phyloP scores from a whole-genome alignment of 108 stramenopile species.

The Fragilariopsis cylindrus region DNA sequence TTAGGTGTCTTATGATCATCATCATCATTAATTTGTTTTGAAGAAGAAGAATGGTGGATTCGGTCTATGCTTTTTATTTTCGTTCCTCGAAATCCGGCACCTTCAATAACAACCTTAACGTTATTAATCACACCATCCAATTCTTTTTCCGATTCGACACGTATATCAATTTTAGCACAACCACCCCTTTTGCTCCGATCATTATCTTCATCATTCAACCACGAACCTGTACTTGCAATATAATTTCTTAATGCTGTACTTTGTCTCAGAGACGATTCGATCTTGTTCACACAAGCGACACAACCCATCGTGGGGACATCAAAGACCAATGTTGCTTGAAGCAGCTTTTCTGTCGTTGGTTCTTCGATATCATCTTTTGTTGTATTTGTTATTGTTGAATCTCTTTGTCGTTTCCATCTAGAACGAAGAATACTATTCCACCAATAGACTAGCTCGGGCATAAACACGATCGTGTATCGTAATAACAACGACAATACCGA shows the following conservation, averaged over 20 bases:
- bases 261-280: constrained; percentile 56
- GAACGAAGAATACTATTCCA: constrained; percentile 34
- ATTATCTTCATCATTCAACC: constrained; percentile 43
- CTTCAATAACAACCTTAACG: constrained; percentile 33
- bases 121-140: constrained; percentile 26
- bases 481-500: not conserved
- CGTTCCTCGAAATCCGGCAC: constrained; percentile 37
- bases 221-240: constrained; percentile 47
- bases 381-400: not conserved
- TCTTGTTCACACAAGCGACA: constrained; percentile 82
- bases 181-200: constrained; percentile 48
- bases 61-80: constrained; percentile 4
- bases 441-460: constrained; percentile 66
- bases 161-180: constrained; percentile 32
- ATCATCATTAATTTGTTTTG: no score
- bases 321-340: constrained; percentile 35
- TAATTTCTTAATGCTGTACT: constrained; percentile 23
- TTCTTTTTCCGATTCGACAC: constrained; percentile 30
- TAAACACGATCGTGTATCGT: constrained; percentile 51
- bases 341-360: not conserved
- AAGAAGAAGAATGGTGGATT: no score
- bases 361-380: not conserved
- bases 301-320: constrained; percentile 86
- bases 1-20: no score
- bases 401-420: not conserved